Evolutionary conservation across 257 asterid genomes (phyloP).

Genomic region (Oldenlandia corymbosa): DNA sequence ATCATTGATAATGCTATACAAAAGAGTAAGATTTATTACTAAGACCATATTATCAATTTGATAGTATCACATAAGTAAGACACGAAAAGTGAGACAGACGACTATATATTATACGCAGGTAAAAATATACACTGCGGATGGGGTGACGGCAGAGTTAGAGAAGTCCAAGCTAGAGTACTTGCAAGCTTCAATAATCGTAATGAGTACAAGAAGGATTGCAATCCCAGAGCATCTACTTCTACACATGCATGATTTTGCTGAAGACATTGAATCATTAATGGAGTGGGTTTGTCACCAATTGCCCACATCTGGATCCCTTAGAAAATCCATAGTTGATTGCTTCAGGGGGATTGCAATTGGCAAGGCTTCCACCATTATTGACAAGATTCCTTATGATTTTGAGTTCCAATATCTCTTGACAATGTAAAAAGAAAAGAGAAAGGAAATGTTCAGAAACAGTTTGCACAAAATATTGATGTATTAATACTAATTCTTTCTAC

Average conservation of each 20-base stretch:
- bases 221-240: slow-evolving; percentile 70
- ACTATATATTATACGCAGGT: too few relatives aligned
- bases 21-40: too few relatives aligned
- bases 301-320: slow-evolving; percentile 65
- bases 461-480: too few relatives aligned
- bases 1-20: too few relatives aligned
- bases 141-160: slow-evolving; percentile 60
- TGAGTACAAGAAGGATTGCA: slow-evolving; percentile 42
- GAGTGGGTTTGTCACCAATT: slow-evolving; percentile 80
- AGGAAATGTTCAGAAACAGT: neutral
- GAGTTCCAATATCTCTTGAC: slow-evolving; percentile 74
- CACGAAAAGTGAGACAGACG: too few relatives aligned
- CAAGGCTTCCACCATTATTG: slow-evolving; percentile 44
- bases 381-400: slow-evolving; percentile 70
- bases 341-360: slow-evolving; percentile 38
- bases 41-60: too few relatives aligned
- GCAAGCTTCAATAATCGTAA: slow-evolving; percentile 75
- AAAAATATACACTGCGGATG: slow-evolving; percentile 73
- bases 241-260: slow-evolving; percentile 57
- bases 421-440: neutral
- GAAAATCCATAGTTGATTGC: slow-evolving; percentile 74
- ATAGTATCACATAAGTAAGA: too few relatives aligned
- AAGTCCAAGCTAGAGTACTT: slow-evolving; percentile 69
- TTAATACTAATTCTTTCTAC: too few relatives aligned
- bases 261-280: slow-evolving; percentile 46